phyloP scores from a whole-genome alignment of 1,284 basidiomycete species.

The Irpex rosettiformis region DNA sequence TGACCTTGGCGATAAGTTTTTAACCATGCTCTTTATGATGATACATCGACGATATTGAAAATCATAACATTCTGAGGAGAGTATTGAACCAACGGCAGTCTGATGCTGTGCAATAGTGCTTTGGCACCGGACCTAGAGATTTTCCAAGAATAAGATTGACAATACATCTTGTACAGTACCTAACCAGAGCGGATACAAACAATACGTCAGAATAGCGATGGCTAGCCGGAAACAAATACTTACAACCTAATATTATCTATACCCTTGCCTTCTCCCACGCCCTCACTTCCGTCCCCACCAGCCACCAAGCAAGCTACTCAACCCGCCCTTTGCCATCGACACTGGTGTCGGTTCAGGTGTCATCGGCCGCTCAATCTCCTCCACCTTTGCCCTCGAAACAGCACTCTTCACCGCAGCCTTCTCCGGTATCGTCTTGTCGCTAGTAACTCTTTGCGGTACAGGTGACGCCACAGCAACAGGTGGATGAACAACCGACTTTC shows the following conservation, averaged over 20 bases:
- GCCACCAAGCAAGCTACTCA: slow-evolving; percentile 45
- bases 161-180: too few species aligned
- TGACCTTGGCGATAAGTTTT: too few species aligned
- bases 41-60: too few species aligned
- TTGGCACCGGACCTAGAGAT: too few species aligned
- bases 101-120: too few species aligned
- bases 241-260: neutral
- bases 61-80: too few species aligned
- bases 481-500: slow-evolving; percentile 39
- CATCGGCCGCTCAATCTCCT: slow-evolving; percentile 33
- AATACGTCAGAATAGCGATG: too few species aligned
- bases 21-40: too few species aligned
- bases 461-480: slow-evolving; percentile 16
- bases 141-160: too few species aligned
- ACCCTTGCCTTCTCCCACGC: neutral
- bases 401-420: slow-evolving; percentile 20
- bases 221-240: too few species aligned
- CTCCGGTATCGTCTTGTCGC: slow-evolving; percentile 13
- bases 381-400: slow-evolving; percentile 30
- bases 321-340: slow-evolving; percentile 31
- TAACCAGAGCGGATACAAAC: too few species aligned
- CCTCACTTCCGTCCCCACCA: slow-evolving; percentile 48
- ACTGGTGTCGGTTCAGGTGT: slow-evolving; percentile 37
- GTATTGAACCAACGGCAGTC: too few species aligned
- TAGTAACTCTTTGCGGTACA: slow-evolving; percentile 6